Evolutionary conservation across 1,284 basidiomycete genomes (phyloP), one percentile per base, ranked within the genome.

Genomic region (Ganoderma lingzhi): DNA sequence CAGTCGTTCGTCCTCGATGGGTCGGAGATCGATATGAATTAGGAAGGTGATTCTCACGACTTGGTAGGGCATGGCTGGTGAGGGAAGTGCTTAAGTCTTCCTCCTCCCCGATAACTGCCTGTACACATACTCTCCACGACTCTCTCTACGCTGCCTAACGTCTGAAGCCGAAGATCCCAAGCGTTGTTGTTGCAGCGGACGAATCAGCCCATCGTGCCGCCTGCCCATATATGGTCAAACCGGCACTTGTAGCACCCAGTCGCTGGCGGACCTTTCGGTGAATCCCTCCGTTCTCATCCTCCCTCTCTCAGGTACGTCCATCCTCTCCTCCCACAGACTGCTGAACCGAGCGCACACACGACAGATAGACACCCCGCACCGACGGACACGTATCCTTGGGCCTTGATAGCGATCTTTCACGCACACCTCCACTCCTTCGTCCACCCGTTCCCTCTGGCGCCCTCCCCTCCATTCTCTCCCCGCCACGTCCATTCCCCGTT

Each of bases 151-250:
- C 55, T 37, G 35, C n/a, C 6, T 35, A 35, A n/a, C 35, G 14
- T 28, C 53, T 4, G 30, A 59, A 59, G 15, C 59, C 10, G 48
- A 28, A 14, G 23, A 12, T 19, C 30, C 35, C 1, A 35, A 17
- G 53, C 30, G 42, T 28, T 42, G 23, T n/a, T 9, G 41, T 61
- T 23, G 39, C 37, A 30, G n/a, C 35, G 30, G 35, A 23, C 30
- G 28, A 51, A 64, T 62, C 55, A 68, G 62, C 65, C 55, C 30
- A 64, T 68, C 63, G 53, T 42, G 67, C 59, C 44, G 28, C 37
- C 35, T 23, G 68, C n/a, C 72, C 66, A 65, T 69, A 68, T 73
- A 66, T 69, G 70, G 70, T 61, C 65, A 70, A 66, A 68, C 3
- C 70, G 58, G 67, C 45, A 68, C 65, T 48, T 70, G 66, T 71